These are phyloP conservation scores for Linnemannia zychae DNA, from an alignment of 192 early-diverging fungal genomes.

Conservation along the genomic window DNA sequence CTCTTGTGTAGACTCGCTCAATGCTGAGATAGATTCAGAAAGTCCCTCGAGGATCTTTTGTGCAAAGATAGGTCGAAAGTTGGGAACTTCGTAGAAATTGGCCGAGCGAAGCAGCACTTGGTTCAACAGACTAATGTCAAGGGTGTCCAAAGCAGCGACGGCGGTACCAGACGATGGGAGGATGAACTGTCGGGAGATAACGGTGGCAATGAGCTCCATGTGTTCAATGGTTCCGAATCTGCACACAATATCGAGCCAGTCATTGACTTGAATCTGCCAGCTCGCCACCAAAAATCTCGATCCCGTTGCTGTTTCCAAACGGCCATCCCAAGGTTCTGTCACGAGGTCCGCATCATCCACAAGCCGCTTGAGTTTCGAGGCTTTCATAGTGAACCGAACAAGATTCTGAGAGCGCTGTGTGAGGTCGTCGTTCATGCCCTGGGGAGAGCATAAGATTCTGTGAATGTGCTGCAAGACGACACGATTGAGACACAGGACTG, in stretches of 20 bases:
- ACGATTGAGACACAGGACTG: slow-evolving; percentile 30
- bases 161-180: not conserved
- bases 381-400: slow-evolving; percentile 37
- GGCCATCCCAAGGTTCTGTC: slow-evolving; percentile 30
- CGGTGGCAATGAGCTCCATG: slow-evolving; percentile 41
- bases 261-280: slow-evolving; percentile 65
- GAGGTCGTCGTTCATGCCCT: slow-evolving; percentile 7
- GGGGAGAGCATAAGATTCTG: slow-evolving; percentile 24
- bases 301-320: slow-evolving; percentile 21
- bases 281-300: slow-evolving; percentile 50
- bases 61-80: slow-evolving; percentile 56
- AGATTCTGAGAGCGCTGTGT: slow-evolving; percentile 25
- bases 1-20: slow-evolving; percentile 30
- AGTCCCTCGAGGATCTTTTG: slow-evolving; percentile 36
- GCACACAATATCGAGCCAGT: slow-evolving; percentile 64
- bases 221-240: slow-evolving; percentile 43
- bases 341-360: slow-evolving; percentile 1
- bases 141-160: not conserved
- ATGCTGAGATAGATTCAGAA: slow-evolving; percentile 9
- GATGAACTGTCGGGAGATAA: slow-evolving; percentile 42
- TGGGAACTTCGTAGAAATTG: slow-evolving; percentile 62
- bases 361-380: slow-evolving; percentile 24
- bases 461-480: slow-evolving; percentile 50
- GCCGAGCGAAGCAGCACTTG: slow-evolving; percentile 57
- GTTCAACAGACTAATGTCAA: slow-evolving; percentile 51